Percentiles rank a stretch among this genome's conserved stretches.
These are phyloP conservation scores for Alternaria atra DNA, from an alignment of 2,329 filamentous ascomycete species.

Conservation along the genomic window DNA sequence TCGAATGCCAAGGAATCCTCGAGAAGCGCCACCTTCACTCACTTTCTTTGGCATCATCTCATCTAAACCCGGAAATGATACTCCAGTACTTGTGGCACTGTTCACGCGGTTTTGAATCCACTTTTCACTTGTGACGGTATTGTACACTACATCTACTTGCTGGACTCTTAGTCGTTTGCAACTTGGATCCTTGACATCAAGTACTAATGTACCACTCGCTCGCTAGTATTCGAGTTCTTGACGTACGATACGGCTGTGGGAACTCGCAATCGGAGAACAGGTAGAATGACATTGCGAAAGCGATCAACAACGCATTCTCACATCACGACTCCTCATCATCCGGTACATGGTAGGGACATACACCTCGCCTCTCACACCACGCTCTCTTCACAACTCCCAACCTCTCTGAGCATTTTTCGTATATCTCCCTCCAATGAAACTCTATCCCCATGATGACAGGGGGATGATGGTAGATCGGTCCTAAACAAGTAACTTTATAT, in stretches of 20 bases:
- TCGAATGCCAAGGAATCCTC: slow-evolving; percentile 16
- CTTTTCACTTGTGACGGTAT: background rate
- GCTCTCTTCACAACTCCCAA: background rate
- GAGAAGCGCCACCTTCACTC: slow-evolving; percentile 10
- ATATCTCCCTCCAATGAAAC: background rate
- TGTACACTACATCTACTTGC: background rate
- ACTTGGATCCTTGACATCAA: background rate
- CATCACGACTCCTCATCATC: background rate
- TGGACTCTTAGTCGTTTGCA: background rate
- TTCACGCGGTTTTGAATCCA: too few relatives aligned
- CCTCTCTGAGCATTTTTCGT: background rate
- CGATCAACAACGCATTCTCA: background rate
- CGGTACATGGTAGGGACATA: background rate
- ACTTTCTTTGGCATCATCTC: background rate
- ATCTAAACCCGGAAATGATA: background rate
- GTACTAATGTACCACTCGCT: background rate
- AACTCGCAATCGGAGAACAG: too few relatives aligned
- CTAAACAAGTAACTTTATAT: background rate
- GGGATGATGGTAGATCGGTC: background rate
- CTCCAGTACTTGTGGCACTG: background rate
- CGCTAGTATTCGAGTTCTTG: background rate
- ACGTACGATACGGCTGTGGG: background rate
- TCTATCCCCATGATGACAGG: background rate
- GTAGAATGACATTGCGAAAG: too few relatives aligned
- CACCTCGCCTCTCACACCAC: background rate